Conservation (phyloP, 495 filamentous ascomycete species). For the Pseudomonodictys pantanalensis region DNA sequence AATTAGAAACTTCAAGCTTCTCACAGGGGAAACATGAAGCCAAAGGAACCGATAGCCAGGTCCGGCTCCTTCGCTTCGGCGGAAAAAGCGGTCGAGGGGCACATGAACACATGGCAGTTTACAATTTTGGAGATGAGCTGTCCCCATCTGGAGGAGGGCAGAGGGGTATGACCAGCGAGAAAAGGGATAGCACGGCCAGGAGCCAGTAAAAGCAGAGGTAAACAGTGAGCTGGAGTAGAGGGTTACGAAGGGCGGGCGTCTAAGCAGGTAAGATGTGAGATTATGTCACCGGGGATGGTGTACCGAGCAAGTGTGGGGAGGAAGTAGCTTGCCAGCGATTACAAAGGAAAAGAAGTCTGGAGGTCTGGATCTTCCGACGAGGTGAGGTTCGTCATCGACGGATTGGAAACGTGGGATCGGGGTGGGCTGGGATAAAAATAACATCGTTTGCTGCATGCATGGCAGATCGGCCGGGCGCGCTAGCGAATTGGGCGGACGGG, state of each 20-base stretch:
- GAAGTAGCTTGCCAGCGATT: slow-evolving; percentile 3
- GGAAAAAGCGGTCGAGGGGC: neutral
- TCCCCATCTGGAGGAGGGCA: slow-evolving; percentile 9
- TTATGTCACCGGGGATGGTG: slow-evolving; percentile 16
- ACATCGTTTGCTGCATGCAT: no score
- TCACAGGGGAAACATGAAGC: slow-evolving; percentile 20
- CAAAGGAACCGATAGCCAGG: neutral
- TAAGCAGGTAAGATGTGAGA: slow-evolving; percentile 28
- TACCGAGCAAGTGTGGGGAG: neutral
- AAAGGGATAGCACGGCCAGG: no score
- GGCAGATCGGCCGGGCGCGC: no score
- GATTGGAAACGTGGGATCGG: no score
- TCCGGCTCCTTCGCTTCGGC: neutral
- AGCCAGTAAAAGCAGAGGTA: neutral
- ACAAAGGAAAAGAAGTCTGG: slow-evolving; percentile 15
- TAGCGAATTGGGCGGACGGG: no score
- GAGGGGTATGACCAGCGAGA: slow-evolving; percentile 4
- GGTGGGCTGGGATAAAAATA: no score
- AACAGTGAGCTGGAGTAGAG: neutral
- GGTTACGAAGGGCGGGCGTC: slow-evolving; percentile 13
- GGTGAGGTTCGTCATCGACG: no score
- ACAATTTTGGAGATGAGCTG: slow-evolving; percentile 1
- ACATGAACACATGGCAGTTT: no score
- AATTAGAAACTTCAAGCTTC: slow-evolving; percentile 30
- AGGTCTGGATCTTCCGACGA: neutral